These are phyloP conservation scores for Claviceps spartinae DNA, from an alignment of 2,329 filamentous ascomycete genomes.

Conservation along the genomic window DNA sequence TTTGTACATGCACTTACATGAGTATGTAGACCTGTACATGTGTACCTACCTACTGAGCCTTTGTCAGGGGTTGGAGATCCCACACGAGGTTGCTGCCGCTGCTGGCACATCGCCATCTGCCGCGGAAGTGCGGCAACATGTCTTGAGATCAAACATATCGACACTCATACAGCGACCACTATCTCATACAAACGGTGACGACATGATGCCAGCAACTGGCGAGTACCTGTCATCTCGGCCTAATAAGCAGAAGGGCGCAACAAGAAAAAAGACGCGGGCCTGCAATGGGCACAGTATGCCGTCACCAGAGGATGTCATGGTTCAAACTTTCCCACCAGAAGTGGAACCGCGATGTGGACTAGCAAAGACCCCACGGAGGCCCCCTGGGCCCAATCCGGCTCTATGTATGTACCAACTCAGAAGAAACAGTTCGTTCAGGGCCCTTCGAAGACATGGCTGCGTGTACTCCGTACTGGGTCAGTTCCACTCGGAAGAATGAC, in stretches of 20 bases:
- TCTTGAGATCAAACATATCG: too few species aligned
- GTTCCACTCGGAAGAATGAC: slow-evolving; percentile 4
- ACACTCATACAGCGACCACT: neutral
- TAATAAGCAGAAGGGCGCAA: neutral
- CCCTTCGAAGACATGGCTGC: neutral
- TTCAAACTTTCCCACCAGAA: slow-evolving; percentile 4
- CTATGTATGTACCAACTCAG: too few species aligned
- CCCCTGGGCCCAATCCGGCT: neutral
- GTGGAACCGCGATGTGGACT: slow-evolving; percentile 12
- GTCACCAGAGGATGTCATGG: slow-evolving; percentile 3
- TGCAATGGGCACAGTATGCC: slow-evolving; percentile 1
- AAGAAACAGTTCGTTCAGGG: too few species aligned
- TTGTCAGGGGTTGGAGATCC: too few species aligned
- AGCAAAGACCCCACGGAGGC: slow-evolving; percentile 1
- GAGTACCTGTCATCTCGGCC: neutral
- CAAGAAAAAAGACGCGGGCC: neutral
- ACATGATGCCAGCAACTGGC: neutral
- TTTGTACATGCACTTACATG: too few species aligned
- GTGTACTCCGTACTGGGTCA: neutral
- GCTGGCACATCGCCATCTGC: too few species aligned
- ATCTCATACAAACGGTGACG: neutral
- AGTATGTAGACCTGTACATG: too few species aligned
- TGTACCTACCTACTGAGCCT: too few species aligned
- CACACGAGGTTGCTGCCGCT: too few species aligned
- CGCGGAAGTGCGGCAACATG: too few species aligned